Evolutionary conservation across 495 filamentous ascomycete genomes (phyloP).

Genomic region (Sordaria brevicollis): DNA sequence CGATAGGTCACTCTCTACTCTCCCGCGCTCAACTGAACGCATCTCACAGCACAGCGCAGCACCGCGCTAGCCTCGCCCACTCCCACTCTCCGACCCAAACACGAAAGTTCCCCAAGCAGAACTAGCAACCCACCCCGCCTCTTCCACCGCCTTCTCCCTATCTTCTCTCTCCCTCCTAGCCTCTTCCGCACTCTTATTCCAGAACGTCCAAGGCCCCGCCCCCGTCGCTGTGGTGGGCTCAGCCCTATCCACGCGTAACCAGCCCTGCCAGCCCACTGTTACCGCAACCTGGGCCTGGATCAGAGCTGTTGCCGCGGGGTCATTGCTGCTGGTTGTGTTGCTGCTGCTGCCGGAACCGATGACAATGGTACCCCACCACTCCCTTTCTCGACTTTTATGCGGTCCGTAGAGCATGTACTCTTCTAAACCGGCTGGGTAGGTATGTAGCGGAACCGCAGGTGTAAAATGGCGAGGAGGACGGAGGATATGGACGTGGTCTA

Average conservation of each 20-base stretch:
- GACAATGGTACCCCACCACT: slow-evolving; percentile 42
- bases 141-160: slow-evolving; percentile 12
- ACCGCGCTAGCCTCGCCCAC: background rate
- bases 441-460: slow-evolving; percentile 1
- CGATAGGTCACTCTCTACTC: too few species aligned
- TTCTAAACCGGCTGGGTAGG: slow-evolving; percentile 22
- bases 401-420: slow-evolving; percentile 38
- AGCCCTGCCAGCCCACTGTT: slow-evolving; percentile 36
- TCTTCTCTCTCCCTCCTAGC: slow-evolving; percentile 10
- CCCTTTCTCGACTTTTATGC: slow-evolving; percentile 32
- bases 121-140: slow-evolving; percentile 14
- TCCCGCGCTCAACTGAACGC: too few species aligned
- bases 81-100: slow-evolving; percentile 4
- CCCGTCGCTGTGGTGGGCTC: slow-evolving; percentile 8
- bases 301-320: background rate
- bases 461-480: slow-evolving; percentile 13
- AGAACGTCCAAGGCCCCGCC: background rate
- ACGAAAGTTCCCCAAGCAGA: slow-evolving; percentile 18
- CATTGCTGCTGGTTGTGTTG: background rate
- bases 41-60: too few species aligned
- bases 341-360: slow-evolving; percentile 15
- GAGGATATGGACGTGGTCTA: slow-evolving; percentile 34
- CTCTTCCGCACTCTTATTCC: slow-evolving; percentile 11
- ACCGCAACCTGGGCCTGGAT: slow-evolving; percentile 18
- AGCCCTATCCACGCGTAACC: slow-evolving; percentile 36